Base-by-base conservation (phyloP, 179 eudicot species). In the Spergularia azorica region DNA sequence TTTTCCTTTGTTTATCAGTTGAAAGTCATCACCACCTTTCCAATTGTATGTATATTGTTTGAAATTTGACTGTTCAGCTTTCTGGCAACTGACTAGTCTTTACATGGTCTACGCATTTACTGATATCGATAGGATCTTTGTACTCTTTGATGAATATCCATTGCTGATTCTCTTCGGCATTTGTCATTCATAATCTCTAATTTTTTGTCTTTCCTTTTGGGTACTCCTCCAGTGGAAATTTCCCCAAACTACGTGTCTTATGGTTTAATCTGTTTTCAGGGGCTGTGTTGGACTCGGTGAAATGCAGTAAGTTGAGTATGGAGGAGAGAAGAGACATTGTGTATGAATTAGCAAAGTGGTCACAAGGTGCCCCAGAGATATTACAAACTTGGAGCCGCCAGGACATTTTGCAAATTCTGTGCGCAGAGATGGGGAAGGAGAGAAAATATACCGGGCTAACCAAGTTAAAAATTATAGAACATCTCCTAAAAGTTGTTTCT, bases 351-450 rank as follows among this genome's bases (percentile, higher is more conserved):
- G 86, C 97, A 46, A 85, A 87, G 51, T 83, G 92, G 90, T 78
- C 95, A 10, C 78, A 90, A 63, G 90, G 88, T 58, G 91, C 93
- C 32, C 75, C 90, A 10, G 96, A 88, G 72, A 73, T 89, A 87
- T 88, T 94, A 41, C 90, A 86, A 48, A 79, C 96, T 18, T 92
- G 96, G 97, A 94, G 94, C 75, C 89, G 98, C 26, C 96, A 89
- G 39, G 98, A 94, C 32, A 88, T 94, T 58, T 79, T 94, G 79
- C 87, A 92, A 78, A 83, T 94, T 56, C 82, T 92, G 63, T 94
- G 96, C 81, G 85, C 88, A n/a, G 98, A 94, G 85, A 87, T 89
- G 88, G 98, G 98, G 21, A 94, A 92, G 87, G 96, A 94, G 86
- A 88, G 98, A 73, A 94, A 94, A 80, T 92, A 90, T 61, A 94